A percentile compares a stretch with the other conserved stretches of the same genome.
Evolutionary conservation across 495 filamentous ascomycete species (phyloP).

Genomic region (Venustampulla echinocandica): DNA sequence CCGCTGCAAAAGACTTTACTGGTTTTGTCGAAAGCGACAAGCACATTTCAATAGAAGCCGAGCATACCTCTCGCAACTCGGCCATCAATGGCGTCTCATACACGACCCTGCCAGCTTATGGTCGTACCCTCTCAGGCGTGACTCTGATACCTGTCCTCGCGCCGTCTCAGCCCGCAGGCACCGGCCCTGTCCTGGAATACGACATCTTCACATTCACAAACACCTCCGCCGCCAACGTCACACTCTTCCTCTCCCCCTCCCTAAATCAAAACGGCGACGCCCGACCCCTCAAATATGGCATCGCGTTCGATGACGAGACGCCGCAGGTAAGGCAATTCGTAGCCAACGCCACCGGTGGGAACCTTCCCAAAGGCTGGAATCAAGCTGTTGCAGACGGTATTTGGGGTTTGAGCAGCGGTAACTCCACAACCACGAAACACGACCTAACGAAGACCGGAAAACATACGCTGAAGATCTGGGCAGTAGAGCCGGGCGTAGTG

Average conservation of each 20-base stretch:
- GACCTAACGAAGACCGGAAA: constrained; percentile 36
- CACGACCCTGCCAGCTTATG: constrained; percentile 44
- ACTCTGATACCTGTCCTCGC: constrained; percentile 46
- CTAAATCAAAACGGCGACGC: constrained; percentile 53
- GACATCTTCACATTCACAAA: constrained; percentile 56
- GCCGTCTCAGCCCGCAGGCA: constrained; percentile 35
- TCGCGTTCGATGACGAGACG: constrained; percentile 40
- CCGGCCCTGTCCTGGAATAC: constrained; percentile 53
- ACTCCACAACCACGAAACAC: constrained; percentile 46
- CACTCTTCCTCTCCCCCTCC: constrained; percentile 49
- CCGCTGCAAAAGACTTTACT: constrained; percentile 44
- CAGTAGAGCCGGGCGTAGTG: constrained; percentile 54
- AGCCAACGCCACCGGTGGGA: constrained; percentile 33
- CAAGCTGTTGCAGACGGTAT: constrained; percentile 47
- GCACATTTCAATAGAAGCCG: constrained; percentile 51
- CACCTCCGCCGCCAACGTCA: constrained; percentile 45
- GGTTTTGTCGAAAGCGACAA: constrained; percentile 61
- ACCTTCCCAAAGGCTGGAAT: constrained; percentile 49
- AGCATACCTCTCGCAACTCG: constrained; percentile 40
- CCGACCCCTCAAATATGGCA: constrained; percentile 50
- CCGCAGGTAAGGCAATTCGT: constrained; percentile 45
- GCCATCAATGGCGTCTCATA: constrained; percentile 37
- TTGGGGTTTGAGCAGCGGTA: constrained; percentile 40
- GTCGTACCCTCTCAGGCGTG: constrained; percentile 49
- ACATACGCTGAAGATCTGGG: constrained; percentile 53